Base-by-base conservation (phyloP, 2,329 filamentous ascomycete species). In the Pseudogymnoascus sp. region DNA sequence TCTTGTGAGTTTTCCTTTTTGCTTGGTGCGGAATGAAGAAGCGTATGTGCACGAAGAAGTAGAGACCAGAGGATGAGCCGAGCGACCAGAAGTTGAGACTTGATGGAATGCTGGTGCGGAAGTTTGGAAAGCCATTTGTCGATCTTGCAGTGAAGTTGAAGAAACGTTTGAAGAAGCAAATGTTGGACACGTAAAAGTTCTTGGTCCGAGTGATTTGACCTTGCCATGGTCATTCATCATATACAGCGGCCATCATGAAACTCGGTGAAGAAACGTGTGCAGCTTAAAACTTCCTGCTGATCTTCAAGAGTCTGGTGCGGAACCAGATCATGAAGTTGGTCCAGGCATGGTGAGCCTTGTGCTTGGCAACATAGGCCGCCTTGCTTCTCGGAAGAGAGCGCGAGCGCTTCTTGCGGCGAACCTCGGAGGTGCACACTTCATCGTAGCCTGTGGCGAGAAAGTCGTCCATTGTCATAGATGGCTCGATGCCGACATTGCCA, bases 321-420 rank as follows among this genome's bases (percentile, higher is more conserved):
- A 88, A 71, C 85, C 85, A 88, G 62, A 88, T 76, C 59, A 87
- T 77, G 67, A 88, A 86, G 21, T 79, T 80, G 6, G 81, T 85
- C 84, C 84, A 88, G 39, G 83, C 79, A 65, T 81, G 78, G 64
- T 83, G 82, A 1, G 84, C 87, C 74, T 81, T 84, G 67, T 78
- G 79, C 75, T 86, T 87, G 8, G 70, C 66, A 15, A 48, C 60
- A 55, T 36, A 59, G 5, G 36, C 41, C 38, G 44, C 35, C 35
- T 31, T 58, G 10, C 13, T 36, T n/a, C 36, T 59, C 17, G 25
- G 44, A 21, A 21, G 1, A 4, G 36, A 15, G 33, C 62, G 61
- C 13, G 17, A 21, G 36, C 9, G 44, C 55, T 51, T 29, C 21
- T 62, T 55, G 27, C 39, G 15, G 65, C 63, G 5, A 62, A 60